phyloP scores from a whole-genome alignment of 2,329 filamentous ascomycete species.

The Leptographium wingfieldii region DNA sequence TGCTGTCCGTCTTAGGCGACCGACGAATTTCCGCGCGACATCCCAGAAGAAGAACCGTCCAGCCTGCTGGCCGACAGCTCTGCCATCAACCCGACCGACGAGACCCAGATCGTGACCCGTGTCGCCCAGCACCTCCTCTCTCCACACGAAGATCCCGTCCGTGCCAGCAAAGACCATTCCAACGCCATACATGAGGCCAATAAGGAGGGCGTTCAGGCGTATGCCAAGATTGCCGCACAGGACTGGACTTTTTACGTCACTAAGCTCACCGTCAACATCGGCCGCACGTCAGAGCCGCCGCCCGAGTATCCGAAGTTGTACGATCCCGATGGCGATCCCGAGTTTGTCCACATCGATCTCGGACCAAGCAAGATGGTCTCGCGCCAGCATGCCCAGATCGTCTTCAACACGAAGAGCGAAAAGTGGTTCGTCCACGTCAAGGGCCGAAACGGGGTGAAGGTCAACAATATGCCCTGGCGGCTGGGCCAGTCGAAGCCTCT shows the following conservation, averaged over 20 bases:
- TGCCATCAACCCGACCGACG: slow-evolving; percentile 28
- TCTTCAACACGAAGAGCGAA: slow-evolving; percentile 53
- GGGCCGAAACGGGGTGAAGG: slow-evolving; percentile 79
- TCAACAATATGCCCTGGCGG: slow-evolving; percentile 63
- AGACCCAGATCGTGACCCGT: slow-evolving; percentile 43
- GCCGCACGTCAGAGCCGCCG: slow-evolving; percentile 48
- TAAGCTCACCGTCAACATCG: slow-evolving; percentile 62
- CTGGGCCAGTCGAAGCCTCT: slow-evolving; percentile 53
- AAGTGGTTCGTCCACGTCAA: slow-evolving; percentile 79
- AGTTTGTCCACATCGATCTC: slow-evolving; percentile 71
- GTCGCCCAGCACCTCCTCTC: slow-evolving; percentile 37
- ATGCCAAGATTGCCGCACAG: slow-evolving; percentile 68
- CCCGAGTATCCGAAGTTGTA: slow-evolving; percentile 23
- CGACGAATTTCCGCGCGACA: slow-evolving; percentile 29
- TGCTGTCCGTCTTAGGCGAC: slow-evolving; percentile 16
- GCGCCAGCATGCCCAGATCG: slow-evolving; percentile 62
- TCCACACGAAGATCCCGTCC: slow-evolving; percentile 33
- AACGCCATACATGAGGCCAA: slow-evolving; percentile 52
- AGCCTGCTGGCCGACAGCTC: slow-evolving; percentile 29
- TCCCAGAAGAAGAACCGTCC: slow-evolving; percentile 32
- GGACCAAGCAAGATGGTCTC: slow-evolving; percentile 75
- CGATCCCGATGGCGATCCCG: slow-evolving; percentile 31
- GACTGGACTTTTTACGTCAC: slow-evolving; percentile 81
- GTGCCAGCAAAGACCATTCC: slow-evolving; percentile 49
- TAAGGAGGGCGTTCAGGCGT: slow-evolving; percentile 54